Conservation (phyloP, 2,329 filamentous ascomycete species). For the Pyricularia sp. region DNA sequence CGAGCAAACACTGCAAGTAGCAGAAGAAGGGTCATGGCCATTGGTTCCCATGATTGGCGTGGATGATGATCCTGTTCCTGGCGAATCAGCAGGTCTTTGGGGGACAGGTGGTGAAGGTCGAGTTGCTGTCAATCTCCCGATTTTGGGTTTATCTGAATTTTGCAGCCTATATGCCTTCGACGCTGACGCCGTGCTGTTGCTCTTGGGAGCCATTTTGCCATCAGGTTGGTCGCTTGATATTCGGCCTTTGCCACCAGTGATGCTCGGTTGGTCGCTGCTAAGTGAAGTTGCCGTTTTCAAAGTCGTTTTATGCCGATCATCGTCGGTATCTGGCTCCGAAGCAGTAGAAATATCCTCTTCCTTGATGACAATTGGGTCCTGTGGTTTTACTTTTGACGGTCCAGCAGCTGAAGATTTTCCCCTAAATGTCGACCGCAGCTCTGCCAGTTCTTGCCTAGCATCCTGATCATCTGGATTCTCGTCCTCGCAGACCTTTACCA, state of each 20-base stretch:
- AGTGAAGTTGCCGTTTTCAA: neutral
- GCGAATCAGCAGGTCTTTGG: neutral
- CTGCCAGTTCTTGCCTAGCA: constrained; percentile 50
- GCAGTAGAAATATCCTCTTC: neutral
- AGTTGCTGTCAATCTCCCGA: neutral
- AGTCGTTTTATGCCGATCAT: neutral
- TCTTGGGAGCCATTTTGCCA: neutral
- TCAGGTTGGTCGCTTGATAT: neutral
- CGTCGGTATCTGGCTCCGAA: neutral
- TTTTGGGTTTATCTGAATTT: neutral
- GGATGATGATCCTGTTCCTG: neutral
- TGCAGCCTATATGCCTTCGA: neutral
- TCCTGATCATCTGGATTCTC: constrained; percentile 45
- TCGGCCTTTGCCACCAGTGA: neutral
- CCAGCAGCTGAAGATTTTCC: neutral
- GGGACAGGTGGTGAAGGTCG: neutral
- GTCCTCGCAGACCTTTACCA: constrained; percentile 66
- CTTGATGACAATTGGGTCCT: neutral
- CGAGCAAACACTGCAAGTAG: constrained; percentile 51
- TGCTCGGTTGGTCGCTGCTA: neutral
- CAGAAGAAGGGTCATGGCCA: neutral
- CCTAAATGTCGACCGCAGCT: constrained; percentile 38
- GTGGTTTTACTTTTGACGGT: neutral
- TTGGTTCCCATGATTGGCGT: neutral
- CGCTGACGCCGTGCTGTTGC: neutral